Percentiles rank a stretch among this genome's conserved stretches.
Evolutionary conservation across 1,284 basidiomycete species (phyloP).

Genomic region (Cystobasidium pallidum): DNA sequence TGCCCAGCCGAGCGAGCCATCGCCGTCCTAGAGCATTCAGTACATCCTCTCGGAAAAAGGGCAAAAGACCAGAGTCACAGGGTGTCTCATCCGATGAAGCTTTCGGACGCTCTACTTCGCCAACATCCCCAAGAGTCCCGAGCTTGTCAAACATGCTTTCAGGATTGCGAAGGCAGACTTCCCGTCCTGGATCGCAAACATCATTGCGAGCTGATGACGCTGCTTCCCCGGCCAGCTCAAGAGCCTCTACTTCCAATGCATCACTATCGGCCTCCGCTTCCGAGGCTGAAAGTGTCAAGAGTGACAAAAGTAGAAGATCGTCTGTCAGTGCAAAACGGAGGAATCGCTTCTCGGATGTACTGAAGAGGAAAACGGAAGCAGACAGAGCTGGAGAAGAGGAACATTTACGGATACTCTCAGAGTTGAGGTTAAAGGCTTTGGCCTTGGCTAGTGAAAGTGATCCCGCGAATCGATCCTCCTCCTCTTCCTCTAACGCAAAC

Average conservation of each 20-base stretch:
- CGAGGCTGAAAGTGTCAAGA: background rate
- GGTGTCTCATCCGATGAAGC: background rate
- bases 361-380: slow-evolving; percentile 10
- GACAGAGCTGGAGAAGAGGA: slow-evolving; percentile 32
- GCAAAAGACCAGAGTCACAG: slow-evolving; percentile 5
- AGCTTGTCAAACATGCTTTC: slow-evolving; percentile 7
- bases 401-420: slow-evolving; percentile 29
- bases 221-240: slow-evolving; percentile 10
- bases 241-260: slow-evolving; percentile 5
- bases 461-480: background rate
- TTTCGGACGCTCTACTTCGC: slow-evolving; percentile 15
- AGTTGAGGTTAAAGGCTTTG: slow-evolving; percentile 33
- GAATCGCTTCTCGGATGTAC: slow-evolving; percentile 1
- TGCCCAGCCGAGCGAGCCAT: background rate
- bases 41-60: background rate
- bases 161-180: background rate
- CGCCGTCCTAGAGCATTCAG: slow-evolving; percentile 19
- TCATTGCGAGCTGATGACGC: background rate
- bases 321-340: background rate
- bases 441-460: slow-evolving; percentile 26
- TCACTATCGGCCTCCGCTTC: slow-evolving; percentile 25
- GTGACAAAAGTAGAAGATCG: background rate
- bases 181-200: background rate
- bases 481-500: background rate
- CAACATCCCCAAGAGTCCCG: background rate